phyloP scores from a whole-genome alignment of 1,284 basidiomycete species.

The Rhodotorula sp. region DNA sequence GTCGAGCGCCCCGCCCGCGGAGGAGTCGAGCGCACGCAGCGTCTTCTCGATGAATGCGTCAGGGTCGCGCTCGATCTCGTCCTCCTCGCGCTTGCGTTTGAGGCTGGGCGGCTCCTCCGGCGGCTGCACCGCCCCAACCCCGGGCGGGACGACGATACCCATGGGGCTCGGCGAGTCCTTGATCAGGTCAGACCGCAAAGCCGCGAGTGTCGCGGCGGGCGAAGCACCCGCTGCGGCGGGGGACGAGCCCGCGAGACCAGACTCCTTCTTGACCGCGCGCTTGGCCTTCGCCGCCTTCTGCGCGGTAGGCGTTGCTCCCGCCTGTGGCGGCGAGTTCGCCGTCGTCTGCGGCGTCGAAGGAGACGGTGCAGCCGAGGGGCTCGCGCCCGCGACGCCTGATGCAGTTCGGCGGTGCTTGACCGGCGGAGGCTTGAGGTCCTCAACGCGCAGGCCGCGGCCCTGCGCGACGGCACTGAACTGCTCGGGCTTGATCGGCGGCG shows the following conservation, averaged over 20 bases:
- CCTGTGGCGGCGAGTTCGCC: slow-evolving; percentile 11
- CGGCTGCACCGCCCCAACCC: neutral
- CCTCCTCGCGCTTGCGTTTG: slow-evolving; percentile 44
- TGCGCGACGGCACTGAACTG: slow-evolving; percentile 36
- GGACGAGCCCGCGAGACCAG: neutral
- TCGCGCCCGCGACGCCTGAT: slow-evolving; percentile 17
- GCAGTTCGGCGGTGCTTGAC: slow-evolving; percentile 38
- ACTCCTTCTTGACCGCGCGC: slow-evolving; percentile 18
- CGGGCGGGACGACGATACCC: neutral
- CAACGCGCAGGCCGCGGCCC: slow-evolving; percentile 39
- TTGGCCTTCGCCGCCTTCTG: neutral
- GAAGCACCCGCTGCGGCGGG: slow-evolving; percentile 7
- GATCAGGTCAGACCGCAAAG: slow-evolving; percentile 20
- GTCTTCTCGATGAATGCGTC: slow-evolving; percentile 41
- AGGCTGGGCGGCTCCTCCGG: slow-evolving; percentile 23
- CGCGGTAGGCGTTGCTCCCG: neutral
- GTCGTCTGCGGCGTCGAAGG: slow-evolving; percentile 34
- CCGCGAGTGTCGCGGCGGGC: slow-evolving; percentile 13
- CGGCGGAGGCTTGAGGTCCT: slow-evolving; percentile 45
- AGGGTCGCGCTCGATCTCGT: slow-evolving; percentile 42
- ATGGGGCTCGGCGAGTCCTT: slow-evolving; percentile 27
- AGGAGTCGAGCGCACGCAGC: slow-evolving; percentile 13
- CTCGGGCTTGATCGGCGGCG: slow-evolving; percentile 18
- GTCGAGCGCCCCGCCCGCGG: neutral
- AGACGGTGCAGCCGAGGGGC: slow-evolving; percentile 30